Evolutionary conservation across 2,329 filamentous ascomycete species (phyloP).

Genomic region (Laburnicola sp.): DNA sequence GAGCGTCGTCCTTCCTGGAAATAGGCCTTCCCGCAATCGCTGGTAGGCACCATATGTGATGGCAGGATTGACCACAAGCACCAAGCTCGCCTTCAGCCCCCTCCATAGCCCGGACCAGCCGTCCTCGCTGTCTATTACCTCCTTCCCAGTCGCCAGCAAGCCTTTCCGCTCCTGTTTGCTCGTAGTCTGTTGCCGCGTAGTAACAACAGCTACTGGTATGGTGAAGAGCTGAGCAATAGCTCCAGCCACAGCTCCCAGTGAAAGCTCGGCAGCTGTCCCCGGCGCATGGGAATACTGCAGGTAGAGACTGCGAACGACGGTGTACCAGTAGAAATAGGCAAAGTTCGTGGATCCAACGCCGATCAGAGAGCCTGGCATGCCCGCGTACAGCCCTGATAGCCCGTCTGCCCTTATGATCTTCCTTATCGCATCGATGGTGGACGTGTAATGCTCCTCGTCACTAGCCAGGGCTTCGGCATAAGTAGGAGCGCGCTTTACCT

Average conservation of each 20-base stretch:
- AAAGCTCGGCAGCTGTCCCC: slow-evolving; percentile 79
- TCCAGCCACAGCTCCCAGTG: slow-evolving; percentile 82
- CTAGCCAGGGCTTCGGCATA: slow-evolving; percentile 37
- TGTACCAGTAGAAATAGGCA: slow-evolving; percentile 99
- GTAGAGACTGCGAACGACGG: slow-evolving; percentile 81
- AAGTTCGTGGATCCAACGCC: slow-evolving; percentile 98
- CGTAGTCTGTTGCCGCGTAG: slow-evolving; percentile 94
- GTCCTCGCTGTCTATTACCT: slow-evolving; percentile 89
- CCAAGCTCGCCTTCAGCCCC: slow-evolving; percentile 91
- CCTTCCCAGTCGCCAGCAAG: slow-evolving; percentile 80
- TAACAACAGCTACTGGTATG: slow-evolving; percentile 93
- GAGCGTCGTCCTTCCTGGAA: slow-evolving; percentile 73
- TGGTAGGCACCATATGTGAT: slow-evolving; percentile 99
- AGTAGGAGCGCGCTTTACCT: slow-evolving; percentile 67
- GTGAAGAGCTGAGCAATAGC: slow-evolving; percentile 94
- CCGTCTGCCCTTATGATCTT: slow-evolving; percentile 85
- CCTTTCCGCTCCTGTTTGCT: slow-evolving; percentile 81
- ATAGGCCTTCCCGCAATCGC: slow-evolving; percentile 75
- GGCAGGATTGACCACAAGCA: slow-evolving; percentile 92
- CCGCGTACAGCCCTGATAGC: slow-evolving; percentile 79
- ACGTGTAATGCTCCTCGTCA: slow-evolving; percentile 74
- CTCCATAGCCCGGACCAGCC: slow-evolving; percentile 89
- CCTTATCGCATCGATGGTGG: slow-evolving; percentile 82
- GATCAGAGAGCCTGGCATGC: slow-evolving; percentile 81
- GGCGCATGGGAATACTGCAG: slow-evolving; percentile 65